These are phyloP conservation scores for Candida manassasensis DNA, from an alignment of 805 yeast genomes.

Conservation along the genomic window DNA sequence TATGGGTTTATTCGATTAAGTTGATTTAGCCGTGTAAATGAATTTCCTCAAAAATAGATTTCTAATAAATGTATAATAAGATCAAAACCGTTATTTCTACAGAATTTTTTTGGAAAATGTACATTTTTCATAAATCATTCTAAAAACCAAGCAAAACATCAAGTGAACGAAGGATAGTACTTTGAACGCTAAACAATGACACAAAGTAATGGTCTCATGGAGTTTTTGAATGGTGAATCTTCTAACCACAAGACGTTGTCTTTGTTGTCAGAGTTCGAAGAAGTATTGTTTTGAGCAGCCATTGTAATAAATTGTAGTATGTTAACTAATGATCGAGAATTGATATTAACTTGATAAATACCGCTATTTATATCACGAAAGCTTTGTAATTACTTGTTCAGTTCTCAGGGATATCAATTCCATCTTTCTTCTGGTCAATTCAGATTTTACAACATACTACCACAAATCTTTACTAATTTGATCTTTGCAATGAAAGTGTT, in stretches of 20 bases:
- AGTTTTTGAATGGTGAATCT: neutral
- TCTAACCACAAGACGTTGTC: conserved; percentile 1
- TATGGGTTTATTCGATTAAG: conserved; percentile 96
- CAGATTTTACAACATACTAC: too few relatives aligned
- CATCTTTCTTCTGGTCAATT: too few relatives aligned
- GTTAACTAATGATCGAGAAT: too few relatives aligned
- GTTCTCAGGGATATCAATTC: too few relatives aligned
- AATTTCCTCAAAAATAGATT: neutral
- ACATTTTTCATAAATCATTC: neutral
- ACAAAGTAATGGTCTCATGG: conserved; percentile 1
- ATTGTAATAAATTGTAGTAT: conserved; percentile 1
- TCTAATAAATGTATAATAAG: conserved; percentile 1
- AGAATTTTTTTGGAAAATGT: neutral
- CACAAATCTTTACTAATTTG: too few relatives aligned
- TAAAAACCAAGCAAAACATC: too few relatives aligned
- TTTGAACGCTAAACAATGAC: neutral
- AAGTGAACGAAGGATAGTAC: too few relatives aligned
- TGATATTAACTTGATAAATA: too few relatives aligned
- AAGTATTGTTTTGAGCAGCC: neutral
- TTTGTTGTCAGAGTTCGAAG: neutral
- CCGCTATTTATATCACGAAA: too few relatives aligned
- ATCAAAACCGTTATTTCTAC: neutral
- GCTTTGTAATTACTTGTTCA: too few relatives aligned
- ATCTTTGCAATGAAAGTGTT: too few relatives aligned
- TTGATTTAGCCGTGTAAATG: neutral